A percentile compares a stretch with the other conserved stretches of the same genome.
Evolutionary conservation across 2,329 filamentous ascomycete genomes (phyloP).

Genomic region (Aspergillus felis): DNA sequence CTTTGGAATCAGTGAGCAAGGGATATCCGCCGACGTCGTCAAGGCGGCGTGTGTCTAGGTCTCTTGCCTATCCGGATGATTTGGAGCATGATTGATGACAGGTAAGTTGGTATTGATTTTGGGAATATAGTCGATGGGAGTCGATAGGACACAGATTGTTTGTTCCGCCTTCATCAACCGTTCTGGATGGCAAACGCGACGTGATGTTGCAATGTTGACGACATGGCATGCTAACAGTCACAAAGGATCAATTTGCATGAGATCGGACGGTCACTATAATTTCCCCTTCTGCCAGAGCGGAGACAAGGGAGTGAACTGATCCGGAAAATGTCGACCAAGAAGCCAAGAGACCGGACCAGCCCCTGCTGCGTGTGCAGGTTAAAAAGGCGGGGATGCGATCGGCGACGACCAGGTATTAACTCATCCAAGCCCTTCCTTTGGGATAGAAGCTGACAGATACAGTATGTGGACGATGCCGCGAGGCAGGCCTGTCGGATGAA

Average conservation of each 20-base stretch:
- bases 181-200: neutral
- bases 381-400: neutral
- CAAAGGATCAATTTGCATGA: neutral
- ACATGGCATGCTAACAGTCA: neutral
- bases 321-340: neutral
- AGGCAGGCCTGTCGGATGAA: neutral
- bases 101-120: neutral
- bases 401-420: neutral
- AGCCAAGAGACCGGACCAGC: neutral
- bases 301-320: neutral
- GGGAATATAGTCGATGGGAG: neutral
- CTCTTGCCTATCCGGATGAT: neutral
- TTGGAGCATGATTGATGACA: neutral
- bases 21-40: neutral
- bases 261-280: neutral
- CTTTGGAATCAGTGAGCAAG: neutral
- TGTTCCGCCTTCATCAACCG: neutral
- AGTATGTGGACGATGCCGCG: slow-evolving; percentile 8
- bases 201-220: neutral
- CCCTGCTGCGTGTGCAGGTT: slow-evolving; percentile 4
- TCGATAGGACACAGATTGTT: neutral
- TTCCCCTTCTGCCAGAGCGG: neutral
- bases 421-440: neutral
- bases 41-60: neutral
- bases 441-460: neutral